These are phyloP conservation scores for Oidium heveae DNA, from an alignment of 2,329 filamentous ascomycete genomes.

Conservation along the genomic window DNA sequence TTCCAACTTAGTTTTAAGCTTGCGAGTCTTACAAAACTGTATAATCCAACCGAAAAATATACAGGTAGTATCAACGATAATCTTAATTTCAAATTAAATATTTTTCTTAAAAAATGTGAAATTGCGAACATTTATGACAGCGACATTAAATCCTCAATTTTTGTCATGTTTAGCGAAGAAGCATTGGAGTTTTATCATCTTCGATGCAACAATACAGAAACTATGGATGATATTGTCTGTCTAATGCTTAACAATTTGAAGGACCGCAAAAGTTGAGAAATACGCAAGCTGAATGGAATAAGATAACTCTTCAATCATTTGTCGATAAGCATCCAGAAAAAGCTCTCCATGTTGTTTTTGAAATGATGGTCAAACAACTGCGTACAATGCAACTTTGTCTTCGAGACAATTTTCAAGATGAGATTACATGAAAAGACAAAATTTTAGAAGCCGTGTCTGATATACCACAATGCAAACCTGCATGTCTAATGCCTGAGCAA, in stretches of 20 bases:
- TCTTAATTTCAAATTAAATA: neutral
- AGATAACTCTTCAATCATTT: neutral
- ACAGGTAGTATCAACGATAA: neutral
- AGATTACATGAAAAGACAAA: neutral
- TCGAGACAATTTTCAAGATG: neutral
- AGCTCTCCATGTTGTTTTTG: neutral
- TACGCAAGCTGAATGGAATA: neutral
- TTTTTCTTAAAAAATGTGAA: neutral
- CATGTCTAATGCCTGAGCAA: neutral
- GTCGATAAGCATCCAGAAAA: neutral
- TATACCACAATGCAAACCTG: neutral
- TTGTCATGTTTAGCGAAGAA: neutral
- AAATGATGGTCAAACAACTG: neutral
- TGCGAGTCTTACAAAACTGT: neutral
- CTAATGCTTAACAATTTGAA: neutral
- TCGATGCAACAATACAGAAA: neutral
- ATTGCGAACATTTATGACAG: neutral
- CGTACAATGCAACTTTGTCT: neutral
- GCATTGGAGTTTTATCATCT: neutral
- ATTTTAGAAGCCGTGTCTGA: neutral
- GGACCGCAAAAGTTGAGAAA: constrained; percentile 1
- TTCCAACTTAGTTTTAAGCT: neutral
- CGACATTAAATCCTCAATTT: neutral
- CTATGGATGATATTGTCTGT: neutral
- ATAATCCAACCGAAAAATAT: neutral